Conservation (phyloP, 2,329 filamentous ascomycete genomes). For the Ceratocystis colombiana region DNA sequence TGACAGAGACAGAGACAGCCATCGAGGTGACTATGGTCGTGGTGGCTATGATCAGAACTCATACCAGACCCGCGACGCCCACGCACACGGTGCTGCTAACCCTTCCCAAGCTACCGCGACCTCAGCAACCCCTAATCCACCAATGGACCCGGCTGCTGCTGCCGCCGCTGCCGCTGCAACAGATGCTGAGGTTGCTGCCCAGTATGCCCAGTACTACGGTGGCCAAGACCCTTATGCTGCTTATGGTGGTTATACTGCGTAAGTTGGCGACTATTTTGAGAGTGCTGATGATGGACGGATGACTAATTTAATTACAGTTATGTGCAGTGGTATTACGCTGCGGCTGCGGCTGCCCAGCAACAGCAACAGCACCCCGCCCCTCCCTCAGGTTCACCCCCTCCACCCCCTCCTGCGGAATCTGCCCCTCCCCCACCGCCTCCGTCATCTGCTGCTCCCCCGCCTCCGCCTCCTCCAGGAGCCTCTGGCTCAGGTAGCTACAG, state of each 20-base stretch:
- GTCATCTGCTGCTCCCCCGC: conserved; percentile 36
- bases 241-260: conserved; percentile 80
- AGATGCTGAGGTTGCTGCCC: conserved; percentile 57
- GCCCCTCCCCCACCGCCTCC: conserved; percentile 44
- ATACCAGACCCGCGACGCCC: conserved; percentile 27
- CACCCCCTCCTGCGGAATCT: conserved; percentile 47
- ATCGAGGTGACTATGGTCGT: conserved; percentile 29
- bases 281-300: not conserved
- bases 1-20: conserved; percentile 27
- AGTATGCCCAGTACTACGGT: conserved; percentile 75
- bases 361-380: conserved; percentile 40
- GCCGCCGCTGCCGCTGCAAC: conserved; percentile 16
- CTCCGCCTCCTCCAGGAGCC: conserved; percentile 41
- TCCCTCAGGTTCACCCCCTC: conserved; percentile 47
- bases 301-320: conserved; percentile 37
- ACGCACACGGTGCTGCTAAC: not conserved
- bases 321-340: conserved; percentile 56
- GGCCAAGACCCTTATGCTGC: conserved; percentile 74
- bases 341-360: conserved; percentile 39
- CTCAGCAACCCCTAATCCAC: conserved; percentile 28
- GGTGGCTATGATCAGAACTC: conserved; percentile 28
- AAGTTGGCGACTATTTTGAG: conserved; percentile 30
- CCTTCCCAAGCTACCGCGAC: conserved; percentile 29
- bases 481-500: conserved; percentile 50
- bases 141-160: conserved; percentile 20